Evolutionary conservation across 176 grass and related monocot genomes (phyloP).

Genomic region (Musa troglodytarum): DNA sequence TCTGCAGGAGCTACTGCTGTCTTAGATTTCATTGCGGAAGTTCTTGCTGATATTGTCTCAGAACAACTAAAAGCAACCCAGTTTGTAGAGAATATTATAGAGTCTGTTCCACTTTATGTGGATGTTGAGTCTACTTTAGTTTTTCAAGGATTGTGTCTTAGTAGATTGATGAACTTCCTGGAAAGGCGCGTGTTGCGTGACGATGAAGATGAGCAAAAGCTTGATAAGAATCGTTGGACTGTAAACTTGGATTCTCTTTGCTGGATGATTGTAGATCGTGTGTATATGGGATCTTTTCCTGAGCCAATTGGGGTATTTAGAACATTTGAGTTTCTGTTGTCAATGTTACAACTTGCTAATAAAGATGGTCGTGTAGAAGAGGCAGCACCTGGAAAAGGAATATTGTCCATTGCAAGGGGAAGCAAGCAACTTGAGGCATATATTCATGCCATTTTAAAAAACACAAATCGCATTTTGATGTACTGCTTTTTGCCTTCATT

Average conservation of each 20-base stretch:
- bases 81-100: conserved; percentile 76
- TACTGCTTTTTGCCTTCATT: conserved; percentile 93
- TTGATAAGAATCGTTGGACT: conserved; percentile 91
- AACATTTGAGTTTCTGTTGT: conserved; percentile 86
- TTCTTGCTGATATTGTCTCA: conserved; percentile 83
- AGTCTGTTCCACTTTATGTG: conserved; percentile 82
- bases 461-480: conserved; percentile 97
- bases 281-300: conserved; percentile 93
- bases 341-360: conserved; percentile 94
- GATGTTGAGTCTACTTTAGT: conserved; percentile 74
- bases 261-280: conserved; percentile 89
- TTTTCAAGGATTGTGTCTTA: conserved; percentile 95
- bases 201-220: conserved; percentile 87
- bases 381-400: conserved; percentile 79
- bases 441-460: conserved; percentile 93
- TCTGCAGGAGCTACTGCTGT: conserved; percentile 94
- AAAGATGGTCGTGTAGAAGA: conserved; percentile 97
- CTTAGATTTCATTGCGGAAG: conserved; percentile 93
- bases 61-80: conserved; percentile 81
- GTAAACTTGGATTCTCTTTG: conserved; percentile 89
- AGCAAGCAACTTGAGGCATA: conserved; percentile 82
- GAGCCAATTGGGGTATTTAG: conserved; percentile 73
- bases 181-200: conserved; percentile 90
- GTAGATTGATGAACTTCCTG: conserved; percentile 97
- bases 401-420: conserved; percentile 91